Percentiles rank a stretch among this genome's conserved stretches.
Conservation (phyloP, 805 yeast genomes). For the Starmerella scarabaei region DNA sequence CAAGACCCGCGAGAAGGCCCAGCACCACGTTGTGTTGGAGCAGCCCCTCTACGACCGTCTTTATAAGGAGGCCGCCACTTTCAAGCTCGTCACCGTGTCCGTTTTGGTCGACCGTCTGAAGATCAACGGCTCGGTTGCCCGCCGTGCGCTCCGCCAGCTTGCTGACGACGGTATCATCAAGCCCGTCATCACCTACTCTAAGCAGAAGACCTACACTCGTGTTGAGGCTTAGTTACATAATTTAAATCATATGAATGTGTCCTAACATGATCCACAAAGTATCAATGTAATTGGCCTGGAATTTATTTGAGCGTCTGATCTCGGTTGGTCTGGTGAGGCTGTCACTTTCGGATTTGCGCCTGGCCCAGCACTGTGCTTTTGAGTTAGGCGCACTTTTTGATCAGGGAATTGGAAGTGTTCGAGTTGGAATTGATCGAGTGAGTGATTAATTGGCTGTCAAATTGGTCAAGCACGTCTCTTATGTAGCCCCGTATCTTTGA, state of each 20-base stretch:
- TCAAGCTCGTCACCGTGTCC: conserved; percentile 95
- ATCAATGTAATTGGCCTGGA: background rate
- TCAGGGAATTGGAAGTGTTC: background rate
- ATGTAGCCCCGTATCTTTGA: too few species aligned
- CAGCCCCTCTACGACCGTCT: conserved; percentile 99
- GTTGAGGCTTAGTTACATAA: conserved; percentile 19
- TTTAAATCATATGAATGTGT: too few species aligned
- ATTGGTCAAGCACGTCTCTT: too few species aligned
- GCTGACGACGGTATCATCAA: conserved; percentile 90
- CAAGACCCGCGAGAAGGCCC: conserved; percentile 99
- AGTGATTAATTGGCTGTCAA: too few species aligned
- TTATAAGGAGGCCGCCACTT: conserved; percentile 97
- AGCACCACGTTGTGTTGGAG: conserved; percentile 92
- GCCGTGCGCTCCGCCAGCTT: conserved; percentile 93
- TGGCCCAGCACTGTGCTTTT: background rate
- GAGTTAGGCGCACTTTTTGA: background rate
- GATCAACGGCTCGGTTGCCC: conserved; percentile 98
- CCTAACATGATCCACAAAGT: too few species aligned
- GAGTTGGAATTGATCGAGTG: background rate
- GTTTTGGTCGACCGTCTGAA: conserved; percentile 98
- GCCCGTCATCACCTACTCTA: conserved; percentile 88
- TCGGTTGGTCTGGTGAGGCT: background rate
- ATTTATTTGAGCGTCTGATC: background rate
- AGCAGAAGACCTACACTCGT: conserved; percentile 81
- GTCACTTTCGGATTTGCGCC: background rate